Conservation (phyloP, 2,329 filamentous ascomycete species). For the Botrytis pseudocinerea region DNA sequence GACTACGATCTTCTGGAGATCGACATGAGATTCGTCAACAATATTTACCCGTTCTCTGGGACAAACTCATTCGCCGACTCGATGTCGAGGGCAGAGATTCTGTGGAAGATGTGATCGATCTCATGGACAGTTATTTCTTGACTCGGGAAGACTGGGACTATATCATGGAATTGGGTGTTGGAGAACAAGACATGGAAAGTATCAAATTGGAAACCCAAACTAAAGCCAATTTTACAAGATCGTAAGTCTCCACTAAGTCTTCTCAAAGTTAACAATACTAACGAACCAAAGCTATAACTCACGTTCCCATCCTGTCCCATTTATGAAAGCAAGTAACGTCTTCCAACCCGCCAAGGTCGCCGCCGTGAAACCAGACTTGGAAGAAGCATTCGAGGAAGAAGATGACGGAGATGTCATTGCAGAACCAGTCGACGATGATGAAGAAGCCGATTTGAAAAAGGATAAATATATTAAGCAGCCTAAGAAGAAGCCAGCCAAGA, state of each 20-base stretch:
- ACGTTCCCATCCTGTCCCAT: conserved; percentile 84
- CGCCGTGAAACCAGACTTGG: conserved; percentile 84
- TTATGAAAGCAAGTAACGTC: conserved; percentile 88
- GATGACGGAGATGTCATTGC: conserved; percentile 69
- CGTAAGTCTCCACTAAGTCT: conserved; percentile 56
- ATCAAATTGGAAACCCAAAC: conserved; percentile 81
- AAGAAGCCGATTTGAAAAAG: conserved; percentile 81
- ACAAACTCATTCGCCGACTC: conserved; percentile 72
- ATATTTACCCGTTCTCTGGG: conserved; percentile 87
- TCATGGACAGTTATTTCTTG: conserved; percentile 97
- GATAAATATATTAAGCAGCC: conserved; percentile 96
- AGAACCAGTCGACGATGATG: conserved; percentile 60
- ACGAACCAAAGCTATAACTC: conserved; percentile 68
- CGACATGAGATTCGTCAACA: conserved; percentile 92
- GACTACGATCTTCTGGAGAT: conserved; percentile 84
- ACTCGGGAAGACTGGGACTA: conserved; percentile 94
- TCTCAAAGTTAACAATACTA: background rate
- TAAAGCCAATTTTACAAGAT: conserved; percentile 85
- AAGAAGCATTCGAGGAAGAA: conserved; percentile 93
- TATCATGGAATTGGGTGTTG: conserved; percentile 87
- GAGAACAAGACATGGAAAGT: conserved; percentile 72
- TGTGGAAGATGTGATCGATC: conserved; percentile 79
- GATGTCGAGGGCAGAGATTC: conserved; percentile 78
- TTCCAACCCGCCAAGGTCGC: conserved; percentile 68
- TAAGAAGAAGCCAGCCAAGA: conserved; percentile 65